These are phyloP conservation scores for Fusarium coffeatum DNA, from an alignment of 2,329 filamentous ascomycete species.

Conservation along the genomic window DNA sequence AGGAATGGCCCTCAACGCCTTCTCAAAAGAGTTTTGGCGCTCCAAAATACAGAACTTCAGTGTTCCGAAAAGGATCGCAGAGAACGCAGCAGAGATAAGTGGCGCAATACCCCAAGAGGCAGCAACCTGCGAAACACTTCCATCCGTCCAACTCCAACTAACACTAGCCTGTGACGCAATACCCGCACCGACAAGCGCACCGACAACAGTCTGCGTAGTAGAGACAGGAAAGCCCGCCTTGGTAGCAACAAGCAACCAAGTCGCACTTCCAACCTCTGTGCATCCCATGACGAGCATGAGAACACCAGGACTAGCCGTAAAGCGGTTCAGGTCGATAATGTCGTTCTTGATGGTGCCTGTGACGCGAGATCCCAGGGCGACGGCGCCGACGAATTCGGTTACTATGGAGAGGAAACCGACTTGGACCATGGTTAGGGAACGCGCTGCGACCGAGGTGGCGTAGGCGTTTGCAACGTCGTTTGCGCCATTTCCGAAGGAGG, in stretches of 20 bases:
- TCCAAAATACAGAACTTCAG: background rate
- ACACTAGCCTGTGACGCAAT: background rate
- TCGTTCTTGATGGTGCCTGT: background rate
- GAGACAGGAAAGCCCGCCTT: background rate
- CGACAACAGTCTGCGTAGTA: background rate
- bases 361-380: background rate
- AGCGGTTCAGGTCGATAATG: background rate
- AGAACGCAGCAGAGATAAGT: background rate
- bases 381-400: background rate
- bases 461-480: background rate
- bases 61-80: background rate
- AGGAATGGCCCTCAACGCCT: background rate
- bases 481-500: background rate
- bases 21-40: background rate
- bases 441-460: background rate
- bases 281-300: background rate
- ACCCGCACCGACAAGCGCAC: background rate
- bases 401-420: background rate
- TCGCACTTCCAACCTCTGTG: accelerated
- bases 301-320: background rate
- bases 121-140: background rate
- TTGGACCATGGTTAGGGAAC: background rate
- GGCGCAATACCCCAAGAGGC: background rate
- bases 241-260: background rate
- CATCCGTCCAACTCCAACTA: background rate